These are phyloP conservation scores for Oryza glaberrima DNA, from an alignment of 176 grass and related monocot genomes.

Conservation along the genomic window DNA sequence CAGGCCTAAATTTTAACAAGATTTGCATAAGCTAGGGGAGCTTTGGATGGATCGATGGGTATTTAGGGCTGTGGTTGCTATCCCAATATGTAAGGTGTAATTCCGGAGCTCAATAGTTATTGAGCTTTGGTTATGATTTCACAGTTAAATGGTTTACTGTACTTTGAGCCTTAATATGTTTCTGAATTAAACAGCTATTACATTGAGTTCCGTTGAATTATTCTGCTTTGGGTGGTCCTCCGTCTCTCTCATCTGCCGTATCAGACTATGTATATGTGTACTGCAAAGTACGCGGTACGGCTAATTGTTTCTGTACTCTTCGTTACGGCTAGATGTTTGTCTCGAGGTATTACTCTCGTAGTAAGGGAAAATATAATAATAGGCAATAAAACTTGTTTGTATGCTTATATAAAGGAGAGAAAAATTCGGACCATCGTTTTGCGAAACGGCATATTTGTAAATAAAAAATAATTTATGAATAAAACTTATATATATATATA, in stretches of 20 bases:
- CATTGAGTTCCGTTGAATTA: slow-evolving; percentile 40
- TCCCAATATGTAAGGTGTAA: slow-evolving; percentile 53
- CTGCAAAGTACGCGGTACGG: background rate
- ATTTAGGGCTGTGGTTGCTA: slow-evolving; percentile 39
- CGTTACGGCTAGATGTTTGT: no score
- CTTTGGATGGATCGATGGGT: slow-evolving; percentile 35
- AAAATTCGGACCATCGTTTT: no score
- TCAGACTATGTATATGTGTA: no score
- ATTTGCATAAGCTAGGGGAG: slow-evolving; percentile 47
- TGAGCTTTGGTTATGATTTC: slow-evolving; percentile 40
- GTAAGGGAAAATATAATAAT: no score
- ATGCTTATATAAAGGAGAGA: no score
- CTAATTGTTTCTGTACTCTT: background rate
- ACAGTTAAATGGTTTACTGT: slow-evolving; percentile 46
- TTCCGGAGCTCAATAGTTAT: slow-evolving; percentile 43
- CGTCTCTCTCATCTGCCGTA: background rate
- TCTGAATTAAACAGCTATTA: slow-evolving; percentile 43
- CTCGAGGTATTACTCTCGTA: no score
- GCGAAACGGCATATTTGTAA: no score
- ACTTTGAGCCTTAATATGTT: slow-evolving; percentile 38
- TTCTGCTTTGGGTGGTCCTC: background rate
- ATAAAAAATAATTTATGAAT: no score
- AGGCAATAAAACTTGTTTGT: no score
- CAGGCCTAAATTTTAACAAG: slow-evolving; percentile 54
- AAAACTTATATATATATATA: no score